phyloP scores from a whole-genome alignment of 306 rosid species.

The Dryas octopetala region DNA sequence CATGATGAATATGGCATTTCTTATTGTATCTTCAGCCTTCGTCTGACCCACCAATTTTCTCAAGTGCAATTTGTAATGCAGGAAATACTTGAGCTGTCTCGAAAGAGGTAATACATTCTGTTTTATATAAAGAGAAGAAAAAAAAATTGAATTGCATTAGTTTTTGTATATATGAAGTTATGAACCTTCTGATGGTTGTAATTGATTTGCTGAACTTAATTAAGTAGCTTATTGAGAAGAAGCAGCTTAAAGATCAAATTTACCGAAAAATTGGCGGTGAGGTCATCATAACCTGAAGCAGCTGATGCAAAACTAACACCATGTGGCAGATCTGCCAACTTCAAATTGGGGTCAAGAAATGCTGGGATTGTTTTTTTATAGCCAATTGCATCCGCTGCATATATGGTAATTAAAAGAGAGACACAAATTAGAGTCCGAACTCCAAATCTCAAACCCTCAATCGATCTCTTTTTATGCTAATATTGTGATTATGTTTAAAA shows the following conservation, averaged over 20 bases:
- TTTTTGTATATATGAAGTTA: background rate
- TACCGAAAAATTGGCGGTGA: slow-evolving; percentile 71
- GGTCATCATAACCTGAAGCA: slow-evolving; percentile 72
- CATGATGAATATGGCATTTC: slow-evolving; percentile 43
- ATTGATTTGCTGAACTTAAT: too few species aligned
- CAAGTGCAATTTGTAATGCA: slow-evolving; percentile 60
- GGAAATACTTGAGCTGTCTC: slow-evolving; percentile 54
- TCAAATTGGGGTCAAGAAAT: slow-evolving; percentile 63
- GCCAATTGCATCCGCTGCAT: slow-evolving; percentile 67
- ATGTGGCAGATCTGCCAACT: slow-evolving; percentile 44
- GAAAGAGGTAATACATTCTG: slow-evolving; percentile 63
- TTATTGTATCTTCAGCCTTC: slow-evolving; percentile 43
- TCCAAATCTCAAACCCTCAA: too few species aligned
- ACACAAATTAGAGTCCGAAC: too few species aligned
- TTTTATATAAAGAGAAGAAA: slow-evolving; percentile 9
- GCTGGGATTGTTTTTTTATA: slow-evolving; percentile 50
- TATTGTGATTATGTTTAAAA: too few species aligned
- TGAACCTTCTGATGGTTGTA: too few species aligned
- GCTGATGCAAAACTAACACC: slow-evolving; percentile 91
- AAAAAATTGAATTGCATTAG: background rate
- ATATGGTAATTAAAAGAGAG: background rate
- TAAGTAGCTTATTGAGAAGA: background rate
- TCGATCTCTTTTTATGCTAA: too few species aligned
- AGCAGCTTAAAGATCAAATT: background rate
- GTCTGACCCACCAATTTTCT: slow-evolving; percentile 42